These are phyloP conservation scores for Echinochloa phyllopogon DNA, from an alignment of 176 grass and related monocot species.

Conservation along the genomic window DNA sequence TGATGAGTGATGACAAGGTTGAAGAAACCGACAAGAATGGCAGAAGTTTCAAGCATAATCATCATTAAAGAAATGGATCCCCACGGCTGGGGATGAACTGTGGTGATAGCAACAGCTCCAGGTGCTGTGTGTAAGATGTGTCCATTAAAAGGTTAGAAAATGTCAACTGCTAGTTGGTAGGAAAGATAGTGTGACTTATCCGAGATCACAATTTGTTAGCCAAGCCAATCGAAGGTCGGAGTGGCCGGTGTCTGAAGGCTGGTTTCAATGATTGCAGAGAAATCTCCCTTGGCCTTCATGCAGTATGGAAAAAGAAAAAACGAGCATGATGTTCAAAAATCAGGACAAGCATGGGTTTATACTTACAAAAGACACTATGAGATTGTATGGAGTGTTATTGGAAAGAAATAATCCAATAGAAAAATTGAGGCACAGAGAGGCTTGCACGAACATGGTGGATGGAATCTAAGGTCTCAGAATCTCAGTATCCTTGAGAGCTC, in stretches of 20 bases:
- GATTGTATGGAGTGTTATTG: constrained; percentile 41
- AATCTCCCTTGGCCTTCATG: constrained; percentile 10
- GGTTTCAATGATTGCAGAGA: constrained; percentile 42
- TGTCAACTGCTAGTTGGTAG: constrained; percentile 54
- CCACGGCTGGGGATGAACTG: constrained; percentile 59
- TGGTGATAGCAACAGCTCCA: constrained; percentile 42
- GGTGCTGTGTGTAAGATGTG: constrained; percentile 20
- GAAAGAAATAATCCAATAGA: constrained; percentile 37
- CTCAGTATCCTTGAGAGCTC: constrained; percentile 12
- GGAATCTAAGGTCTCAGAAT: constrained; percentile 39
- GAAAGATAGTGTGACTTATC: constrained; percentile 27
- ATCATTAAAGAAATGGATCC: constrained; percentile 51
- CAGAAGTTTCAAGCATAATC: constrained; percentile 46
- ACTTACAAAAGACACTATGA: constrained; percentile 40
- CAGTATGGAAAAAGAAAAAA: constrained; percentile 34
- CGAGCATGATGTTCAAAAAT: constrained; percentile 18
- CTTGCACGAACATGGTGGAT: constrained; percentile 53
- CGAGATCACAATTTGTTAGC: constrained; percentile 39
- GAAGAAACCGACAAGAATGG: constrained; percentile 8
- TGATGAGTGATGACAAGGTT: constrained; percentile 43
- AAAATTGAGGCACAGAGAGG: constrained; percentile 47
- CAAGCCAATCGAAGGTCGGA: constrained; percentile 37
- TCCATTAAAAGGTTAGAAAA: constrained; percentile 47
- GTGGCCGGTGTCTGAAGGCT: constrained; percentile 24
- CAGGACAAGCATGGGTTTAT: constrained; percentile 41